These are phyloP conservation scores for Meripilus lineatus DNA, from an alignment of 1,284 basidiomycete genomes.

Conservation along the genomic window DNA sequence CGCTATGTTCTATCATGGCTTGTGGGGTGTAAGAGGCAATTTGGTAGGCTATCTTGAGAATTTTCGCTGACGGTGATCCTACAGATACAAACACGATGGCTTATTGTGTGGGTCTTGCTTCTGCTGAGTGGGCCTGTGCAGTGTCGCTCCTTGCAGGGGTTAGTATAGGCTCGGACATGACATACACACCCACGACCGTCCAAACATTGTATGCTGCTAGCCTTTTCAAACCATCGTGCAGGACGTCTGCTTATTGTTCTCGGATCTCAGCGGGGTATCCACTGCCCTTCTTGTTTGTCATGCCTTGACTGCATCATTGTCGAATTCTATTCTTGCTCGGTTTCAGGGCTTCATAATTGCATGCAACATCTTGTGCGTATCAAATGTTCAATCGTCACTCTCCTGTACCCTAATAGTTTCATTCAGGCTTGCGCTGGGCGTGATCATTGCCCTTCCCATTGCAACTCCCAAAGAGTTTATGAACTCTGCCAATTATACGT, in stretches of 20 bases:
- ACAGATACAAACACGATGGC: constrained; percentile 71
- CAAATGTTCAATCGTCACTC: too few species aligned
- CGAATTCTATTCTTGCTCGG: constrained; percentile 62
- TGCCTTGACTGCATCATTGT: constrained; percentile 59
- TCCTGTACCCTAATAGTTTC: too few species aligned
- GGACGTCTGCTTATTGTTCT: too few species aligned
- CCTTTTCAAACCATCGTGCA: neutral
- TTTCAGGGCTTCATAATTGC: constrained; percentile 69
- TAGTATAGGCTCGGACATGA: constrained; percentile 49
- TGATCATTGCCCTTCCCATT: constrained; percentile 74
- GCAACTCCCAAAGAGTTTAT: constrained; percentile 63
- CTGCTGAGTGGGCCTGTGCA: constrained; percentile 74
- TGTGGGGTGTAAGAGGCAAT: constrained; percentile 56
- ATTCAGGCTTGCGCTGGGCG: constrained; percentile 64
- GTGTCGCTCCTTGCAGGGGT: constrained; percentile 62
- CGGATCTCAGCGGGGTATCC: constrained; percentile 64
- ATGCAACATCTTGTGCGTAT: constrained; percentile 63
- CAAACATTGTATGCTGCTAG: constrained; percentile 50
- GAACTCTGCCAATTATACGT: constrained; percentile 62
- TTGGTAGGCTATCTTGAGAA: too few species aligned
- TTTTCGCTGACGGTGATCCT: constrained; percentile 8
- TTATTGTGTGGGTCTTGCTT: constrained; percentile 59
- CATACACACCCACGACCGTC: constrained; percentile 46
- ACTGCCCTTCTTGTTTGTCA: constrained; percentile 54
- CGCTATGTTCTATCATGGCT: constrained; percentile 71